Evolutionary conservation across 768 basidiomycete genomes (phyloP).

Genomic region (Pleurotus tuber-regium): DNA sequence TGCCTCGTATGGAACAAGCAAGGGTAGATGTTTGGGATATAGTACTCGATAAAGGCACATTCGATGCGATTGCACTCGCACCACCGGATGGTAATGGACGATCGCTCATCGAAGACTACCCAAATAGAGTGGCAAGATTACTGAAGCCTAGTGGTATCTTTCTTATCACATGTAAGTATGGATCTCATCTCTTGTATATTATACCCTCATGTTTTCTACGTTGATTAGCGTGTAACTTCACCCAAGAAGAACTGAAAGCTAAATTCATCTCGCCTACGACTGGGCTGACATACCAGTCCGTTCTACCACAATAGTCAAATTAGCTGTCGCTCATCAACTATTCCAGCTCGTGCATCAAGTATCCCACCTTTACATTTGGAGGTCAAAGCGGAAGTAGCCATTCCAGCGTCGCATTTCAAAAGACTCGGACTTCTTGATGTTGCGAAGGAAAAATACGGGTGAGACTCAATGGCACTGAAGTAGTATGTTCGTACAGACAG

Average conservation of each 20-base stretch:
- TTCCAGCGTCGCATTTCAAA: constrained; percentile 71
- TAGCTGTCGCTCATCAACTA: constrained; percentile 4
- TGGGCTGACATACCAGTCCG: constrained; percentile 65
- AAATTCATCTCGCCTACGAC: constrained; percentile 48
- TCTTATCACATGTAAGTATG: constrained; percentile 74
- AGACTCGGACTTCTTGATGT: too few species aligned
- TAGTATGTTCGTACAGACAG: too few species aligned
- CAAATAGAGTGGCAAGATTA: constrained; percentile 48
- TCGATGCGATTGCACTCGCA: constrained; percentile 78
- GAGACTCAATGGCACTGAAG: too few species aligned
- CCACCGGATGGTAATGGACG: constrained; percentile 52
- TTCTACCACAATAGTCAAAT: constrained; percentile 4
- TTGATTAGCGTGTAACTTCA: constrained; percentile 75
- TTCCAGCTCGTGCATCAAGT: constrained; percentile 65
- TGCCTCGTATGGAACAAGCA: constrained; percentile 21
- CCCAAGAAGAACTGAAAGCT: constrained; percentile 65
- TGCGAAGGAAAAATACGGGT: too few species aligned
- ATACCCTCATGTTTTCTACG: not conserved
- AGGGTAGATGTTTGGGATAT: constrained; percentile 58
- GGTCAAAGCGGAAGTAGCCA: constrained; percentile 72
- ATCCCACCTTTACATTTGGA: constrained; percentile 73
- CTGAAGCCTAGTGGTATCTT: constrained; percentile 69
- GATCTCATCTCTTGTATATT: not conserved
- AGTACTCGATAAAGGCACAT: constrained; percentile 85
- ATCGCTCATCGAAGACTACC: constrained; percentile 59